A percentile compares a stretch with the other conserved stretches of the same genome.
Evolutionary conservation across 805 yeast genomes (phyloP).

Genomic region (Kuraishia piskuri): DNA sequence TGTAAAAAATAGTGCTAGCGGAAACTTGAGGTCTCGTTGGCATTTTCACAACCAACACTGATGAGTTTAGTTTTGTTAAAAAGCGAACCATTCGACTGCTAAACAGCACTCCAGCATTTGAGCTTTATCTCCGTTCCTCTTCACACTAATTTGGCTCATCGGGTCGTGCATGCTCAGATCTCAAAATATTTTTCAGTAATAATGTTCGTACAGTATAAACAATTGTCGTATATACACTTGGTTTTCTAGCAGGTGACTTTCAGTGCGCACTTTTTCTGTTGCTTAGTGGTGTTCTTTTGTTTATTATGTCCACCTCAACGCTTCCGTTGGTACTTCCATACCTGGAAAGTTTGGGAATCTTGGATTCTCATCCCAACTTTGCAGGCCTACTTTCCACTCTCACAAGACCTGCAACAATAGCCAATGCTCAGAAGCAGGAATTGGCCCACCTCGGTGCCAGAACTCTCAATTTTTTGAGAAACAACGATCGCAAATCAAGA

Average conservation of each 20-base stretch:
- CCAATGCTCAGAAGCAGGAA: constrained; percentile 39
- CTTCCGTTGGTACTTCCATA: neutral
- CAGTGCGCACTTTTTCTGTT: too few relatives aligned
- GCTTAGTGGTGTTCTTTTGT: neutral
- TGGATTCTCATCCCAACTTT: constrained; percentile 7
- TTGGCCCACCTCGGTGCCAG: constrained; percentile 40
- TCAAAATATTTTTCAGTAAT: neutral
- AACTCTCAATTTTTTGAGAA: constrained; percentile 32
- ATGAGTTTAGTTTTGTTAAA: too few relatives aligned
- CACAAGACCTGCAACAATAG: constrained; percentile 21
- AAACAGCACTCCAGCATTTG: neutral
- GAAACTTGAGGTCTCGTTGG: too few relatives aligned
- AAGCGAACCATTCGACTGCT: too few relatives aligned
- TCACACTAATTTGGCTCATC: neutral
- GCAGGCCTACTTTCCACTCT: constrained; percentile 14
- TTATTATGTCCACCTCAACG: neutral
- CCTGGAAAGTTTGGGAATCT: neutral
- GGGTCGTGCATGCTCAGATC: neutral
- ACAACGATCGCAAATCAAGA: constrained; percentile 33
- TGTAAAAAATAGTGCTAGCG: too few relatives aligned
- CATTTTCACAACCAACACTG: too few relatives aligned
- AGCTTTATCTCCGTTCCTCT: neutral
- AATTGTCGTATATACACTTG: too few relatives aligned
- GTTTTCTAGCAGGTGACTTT: too few relatives aligned
- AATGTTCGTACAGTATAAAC: neutral